These are phyloP conservation scores for Sclerotinia trifoliorum DNA, from an alignment of 2,329 filamentous ascomycete species.

Conservation along the genomic window DNA sequence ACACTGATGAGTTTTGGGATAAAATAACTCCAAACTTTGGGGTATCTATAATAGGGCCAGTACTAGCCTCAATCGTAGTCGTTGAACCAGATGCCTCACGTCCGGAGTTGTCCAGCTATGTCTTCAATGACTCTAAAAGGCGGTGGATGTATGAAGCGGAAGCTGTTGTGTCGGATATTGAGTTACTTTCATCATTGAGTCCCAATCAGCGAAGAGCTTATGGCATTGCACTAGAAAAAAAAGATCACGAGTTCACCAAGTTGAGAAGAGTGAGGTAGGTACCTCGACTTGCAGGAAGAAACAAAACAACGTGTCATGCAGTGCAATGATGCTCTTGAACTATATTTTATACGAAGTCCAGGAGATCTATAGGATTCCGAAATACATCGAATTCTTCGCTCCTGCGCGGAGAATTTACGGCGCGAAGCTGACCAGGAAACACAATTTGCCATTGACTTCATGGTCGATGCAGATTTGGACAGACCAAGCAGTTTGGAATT, in stretches of 20 bases:
- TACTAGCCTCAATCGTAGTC: conserved; percentile 4
- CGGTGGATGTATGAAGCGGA: not conserved
- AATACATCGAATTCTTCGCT: not conserved
- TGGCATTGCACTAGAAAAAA: not conserved
- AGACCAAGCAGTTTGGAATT: not conserved
- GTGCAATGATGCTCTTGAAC: not conserved
- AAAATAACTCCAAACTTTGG: not conserved
- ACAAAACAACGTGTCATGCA: not conserved
- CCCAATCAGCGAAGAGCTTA: not conserved
- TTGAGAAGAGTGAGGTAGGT: not conserved
- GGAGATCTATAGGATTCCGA: not conserved
- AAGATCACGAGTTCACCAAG: not conserved
- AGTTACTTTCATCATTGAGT: not conserved
- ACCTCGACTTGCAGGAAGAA: not conserved
- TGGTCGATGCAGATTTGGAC: not conserved
- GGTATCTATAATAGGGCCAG: not conserved
- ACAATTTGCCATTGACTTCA: conserved; percentile 4
- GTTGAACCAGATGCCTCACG: not conserved
- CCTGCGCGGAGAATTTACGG: not conserved
- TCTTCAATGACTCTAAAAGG: conserved; percentile 10
- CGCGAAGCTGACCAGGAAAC: conserved; percentile 2
- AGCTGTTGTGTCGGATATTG: not conserved
- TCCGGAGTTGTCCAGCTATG: not conserved
- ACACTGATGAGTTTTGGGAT: conserved; percentile 1
- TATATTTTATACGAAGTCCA: not conserved